Conservation (phyloP, 164 flowering plant species). For the Litsea cubeba region DNA sequence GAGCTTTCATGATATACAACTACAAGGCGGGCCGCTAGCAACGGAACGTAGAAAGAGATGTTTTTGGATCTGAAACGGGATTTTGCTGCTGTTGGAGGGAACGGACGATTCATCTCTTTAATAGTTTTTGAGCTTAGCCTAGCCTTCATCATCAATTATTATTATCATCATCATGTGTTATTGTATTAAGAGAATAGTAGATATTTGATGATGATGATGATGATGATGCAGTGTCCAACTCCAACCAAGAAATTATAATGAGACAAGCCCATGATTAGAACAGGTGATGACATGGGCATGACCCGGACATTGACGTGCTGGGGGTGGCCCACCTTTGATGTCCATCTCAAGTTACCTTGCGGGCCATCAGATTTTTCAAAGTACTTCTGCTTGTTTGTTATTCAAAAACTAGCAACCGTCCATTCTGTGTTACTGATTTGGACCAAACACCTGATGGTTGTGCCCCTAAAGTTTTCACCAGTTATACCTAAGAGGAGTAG, state of each 20-base stretch:
- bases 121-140: too few species aligned
- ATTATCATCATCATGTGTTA: not conserved
- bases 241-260: too few species aligned
- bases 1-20: not conserved
- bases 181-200: not conserved
- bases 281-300: not conserved
- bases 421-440: too few species aligned
- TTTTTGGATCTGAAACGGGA: not conserved
- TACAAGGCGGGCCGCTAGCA: not conserved
- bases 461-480: too few species aligned
- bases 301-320: not conserved
- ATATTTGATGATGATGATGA: not conserved
- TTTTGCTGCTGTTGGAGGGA: slow-evolving; percentile 8
- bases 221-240: not conserved
- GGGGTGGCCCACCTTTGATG: too few species aligned
- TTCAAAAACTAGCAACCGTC: too few species aligned
- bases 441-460: too few species aligned
- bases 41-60: slow-evolving; percentile 4
- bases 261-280: not conserved
- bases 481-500: too few species aligned
- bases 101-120: slow-evolving; percentile 1
- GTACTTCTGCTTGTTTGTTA: too few species aligned
- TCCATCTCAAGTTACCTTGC: too few species aligned
- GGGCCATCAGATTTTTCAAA: too few species aligned
- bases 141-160: not conserved